A percentile compares a stretch with the other conserved stretches of the same genome.
Conservation (phyloP, 176 grass and related monocot genomes). For the Pharus latifolius region DNA sequence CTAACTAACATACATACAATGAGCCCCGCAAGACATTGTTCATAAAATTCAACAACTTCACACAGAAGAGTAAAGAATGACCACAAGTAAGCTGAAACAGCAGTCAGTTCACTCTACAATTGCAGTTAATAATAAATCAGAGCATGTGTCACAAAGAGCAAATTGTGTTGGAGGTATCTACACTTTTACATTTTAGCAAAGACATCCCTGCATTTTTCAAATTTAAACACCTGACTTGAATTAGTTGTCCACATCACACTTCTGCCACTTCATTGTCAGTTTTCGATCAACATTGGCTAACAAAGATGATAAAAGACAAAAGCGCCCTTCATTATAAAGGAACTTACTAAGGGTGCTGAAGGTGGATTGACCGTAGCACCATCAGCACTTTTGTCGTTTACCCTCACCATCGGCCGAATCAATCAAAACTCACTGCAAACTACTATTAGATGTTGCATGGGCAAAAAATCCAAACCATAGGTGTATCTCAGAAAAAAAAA, state of each 20-base stretch:
- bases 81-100: background rate
- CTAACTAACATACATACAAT: background rate
- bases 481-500: background rate
- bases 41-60: background rate
- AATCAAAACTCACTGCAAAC: too few species aligned
- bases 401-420: background rate
- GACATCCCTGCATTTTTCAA: background rate
- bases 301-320: background rate
- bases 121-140: background rate
- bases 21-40: background rate
- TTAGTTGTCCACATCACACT: background rate
- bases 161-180: too few species aligned
- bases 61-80: slow-evolving; percentile 7
- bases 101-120: background rate
- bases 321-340: background rate
- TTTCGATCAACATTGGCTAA: background rate
- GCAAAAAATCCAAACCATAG: background rate
- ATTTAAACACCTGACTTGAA: background rate
- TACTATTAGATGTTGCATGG: background rate
- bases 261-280: background rate
- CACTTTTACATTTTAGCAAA: background rate
- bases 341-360: background rate
- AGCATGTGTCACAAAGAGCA: background rate
- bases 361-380: background rate
- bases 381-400: background rate